Percentiles rank a stretch among this genome's conserved stretches.
Evolutionary conservation across 805 yeast genomes (phyloP).

Genomic region (Candida chauliodis): DNA sequence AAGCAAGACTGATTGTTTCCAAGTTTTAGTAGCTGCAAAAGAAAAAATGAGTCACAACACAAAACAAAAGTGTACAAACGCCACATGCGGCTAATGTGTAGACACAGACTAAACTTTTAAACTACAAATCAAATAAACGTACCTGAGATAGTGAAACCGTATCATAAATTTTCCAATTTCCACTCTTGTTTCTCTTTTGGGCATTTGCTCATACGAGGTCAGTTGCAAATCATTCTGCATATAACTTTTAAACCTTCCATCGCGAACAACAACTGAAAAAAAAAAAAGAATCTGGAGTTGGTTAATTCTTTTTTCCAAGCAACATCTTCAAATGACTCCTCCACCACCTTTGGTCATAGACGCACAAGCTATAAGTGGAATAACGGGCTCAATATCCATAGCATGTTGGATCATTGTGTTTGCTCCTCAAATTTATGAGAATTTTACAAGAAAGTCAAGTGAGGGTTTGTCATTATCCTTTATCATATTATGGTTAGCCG

Average conservation of each 20-base stretch:
- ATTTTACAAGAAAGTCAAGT: conserved; percentile 76
- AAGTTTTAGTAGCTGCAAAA: conserved; percentile 4
- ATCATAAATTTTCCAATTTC: no score
- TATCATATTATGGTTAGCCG: conserved; percentile 86
- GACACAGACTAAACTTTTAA: no score
- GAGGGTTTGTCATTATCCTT: conserved; percentile 88
- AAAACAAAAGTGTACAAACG: background rate
- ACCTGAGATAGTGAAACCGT: no score
- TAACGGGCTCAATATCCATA: conserved; percentile 82
- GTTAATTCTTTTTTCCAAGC: background rate
- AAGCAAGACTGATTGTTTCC: background rate
- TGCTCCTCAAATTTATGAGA: conserved; percentile 95
- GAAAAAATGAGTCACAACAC: background rate
- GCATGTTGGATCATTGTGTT: conserved; percentile 98
- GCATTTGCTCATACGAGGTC: background rate
- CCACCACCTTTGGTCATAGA: conserved; percentile 65
- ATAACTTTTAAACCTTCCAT: background rate
- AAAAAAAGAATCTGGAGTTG: background rate
- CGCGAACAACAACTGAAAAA: background rate
- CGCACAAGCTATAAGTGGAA: conserved; percentile 72
- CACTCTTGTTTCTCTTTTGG: background rate
- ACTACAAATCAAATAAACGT: no score
- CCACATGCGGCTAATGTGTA: no score
- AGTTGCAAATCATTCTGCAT: background rate
- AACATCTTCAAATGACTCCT: conserved; percentile 30